A percentile compares a stretch with the other conserved stretches of the same genome.
Conservation (phyloP, 1,284 basidiomycete species). For the Gomphus bonarii region DNA sequence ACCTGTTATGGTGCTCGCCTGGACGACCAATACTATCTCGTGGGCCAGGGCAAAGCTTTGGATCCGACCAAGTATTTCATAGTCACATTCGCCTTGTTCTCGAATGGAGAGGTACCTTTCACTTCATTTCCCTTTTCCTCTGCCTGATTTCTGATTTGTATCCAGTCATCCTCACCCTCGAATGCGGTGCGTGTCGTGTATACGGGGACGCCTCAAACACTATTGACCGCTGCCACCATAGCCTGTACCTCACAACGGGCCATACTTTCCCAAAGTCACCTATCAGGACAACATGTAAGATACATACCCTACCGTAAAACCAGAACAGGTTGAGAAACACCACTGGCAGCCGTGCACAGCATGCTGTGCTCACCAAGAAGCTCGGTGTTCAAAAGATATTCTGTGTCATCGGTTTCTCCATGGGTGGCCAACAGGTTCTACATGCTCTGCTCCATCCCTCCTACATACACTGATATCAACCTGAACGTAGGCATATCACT, state of each 20-base stretch:
- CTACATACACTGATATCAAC: neutral
- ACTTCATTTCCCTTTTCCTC: neutral
- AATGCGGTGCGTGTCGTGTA: constrained; percentile 34
- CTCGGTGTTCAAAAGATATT: constrained; percentile 38
- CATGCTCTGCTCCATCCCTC: neutral
- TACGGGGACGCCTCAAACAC: neutral
- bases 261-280: constrained; percentile 31
- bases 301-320: neutral
- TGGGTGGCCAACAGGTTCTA: constrained; percentile 49
- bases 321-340: neutral
- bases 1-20: constrained; percentile 35
- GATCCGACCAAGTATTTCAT: constrained; percentile 41
- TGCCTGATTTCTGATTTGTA: neutral
- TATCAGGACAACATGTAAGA: constrained; percentile 52
- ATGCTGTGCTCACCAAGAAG: constrained; percentile 39
- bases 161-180: constrained; percentile 48
- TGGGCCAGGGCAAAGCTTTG: constrained; percentile 42
- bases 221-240: constrained; percentile 12
- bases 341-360: constrained; percentile 45
- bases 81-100: constrained; percentile 47
- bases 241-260: constrained; percentile 32
- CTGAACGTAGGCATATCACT: constrained; percentile 40
- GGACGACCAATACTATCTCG: constrained; percentile 35
- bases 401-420: constrained; percentile 49
- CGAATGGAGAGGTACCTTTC: constrained; percentile 40